Conservation (phyloP, 306 rosid genomes). For the Cicer bijugum region DNA sequence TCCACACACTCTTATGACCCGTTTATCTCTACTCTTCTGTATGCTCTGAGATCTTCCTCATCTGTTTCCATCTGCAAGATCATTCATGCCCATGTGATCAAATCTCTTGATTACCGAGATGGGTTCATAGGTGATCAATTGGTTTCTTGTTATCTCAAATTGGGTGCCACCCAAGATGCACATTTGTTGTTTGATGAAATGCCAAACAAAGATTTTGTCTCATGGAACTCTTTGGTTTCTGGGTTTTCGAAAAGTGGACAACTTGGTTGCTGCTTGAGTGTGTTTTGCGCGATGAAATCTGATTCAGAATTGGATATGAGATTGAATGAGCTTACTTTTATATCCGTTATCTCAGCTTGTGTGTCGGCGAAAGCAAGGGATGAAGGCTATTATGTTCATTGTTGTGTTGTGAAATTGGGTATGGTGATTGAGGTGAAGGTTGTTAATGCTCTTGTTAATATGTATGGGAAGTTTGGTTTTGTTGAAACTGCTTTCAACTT, state of each 20-base stretch:
- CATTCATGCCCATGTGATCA: constrained; percentile 70
- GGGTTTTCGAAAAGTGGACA: constrained; percentile 59
- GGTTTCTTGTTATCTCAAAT: constrained; percentile 52
- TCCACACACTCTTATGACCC: constrained; percentile 42
- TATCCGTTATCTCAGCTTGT: constrained; percentile 69
- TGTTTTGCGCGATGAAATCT: constrained; percentile 54
- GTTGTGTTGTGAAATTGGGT: constrained; percentile 62
- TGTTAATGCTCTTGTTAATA: constrained; percentile 60
- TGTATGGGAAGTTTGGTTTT: constrained; percentile 72
- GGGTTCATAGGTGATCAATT: constrained; percentile 83
- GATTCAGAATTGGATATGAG: constrained; percentile 38
- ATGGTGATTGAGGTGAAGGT: constrained; percentile 59
- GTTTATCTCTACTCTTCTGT: constrained; percentile 55
- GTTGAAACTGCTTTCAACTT: constrained; percentile 54
- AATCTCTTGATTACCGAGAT: constrained; percentile 60
- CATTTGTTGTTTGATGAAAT: constrained; percentile 67
- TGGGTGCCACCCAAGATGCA: constrained; percentile 62
- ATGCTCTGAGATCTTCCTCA: constrained; percentile 56
- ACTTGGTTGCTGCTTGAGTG: constrained; percentile 53
- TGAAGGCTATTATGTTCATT: constrained; percentile 67
- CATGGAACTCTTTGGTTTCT: constrained; percentile 78
- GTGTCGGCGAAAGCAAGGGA: constrained; percentile 42
- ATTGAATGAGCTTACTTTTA: constrained; percentile 62
- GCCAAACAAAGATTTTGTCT: constrained; percentile 62
- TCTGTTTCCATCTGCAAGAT: constrained; percentile 54